Evolutionary conservation across 257 asterid genomes (phyloP), one percentile per base, ranked within the genome.

Genomic region (Solanum boliviense): DNA sequence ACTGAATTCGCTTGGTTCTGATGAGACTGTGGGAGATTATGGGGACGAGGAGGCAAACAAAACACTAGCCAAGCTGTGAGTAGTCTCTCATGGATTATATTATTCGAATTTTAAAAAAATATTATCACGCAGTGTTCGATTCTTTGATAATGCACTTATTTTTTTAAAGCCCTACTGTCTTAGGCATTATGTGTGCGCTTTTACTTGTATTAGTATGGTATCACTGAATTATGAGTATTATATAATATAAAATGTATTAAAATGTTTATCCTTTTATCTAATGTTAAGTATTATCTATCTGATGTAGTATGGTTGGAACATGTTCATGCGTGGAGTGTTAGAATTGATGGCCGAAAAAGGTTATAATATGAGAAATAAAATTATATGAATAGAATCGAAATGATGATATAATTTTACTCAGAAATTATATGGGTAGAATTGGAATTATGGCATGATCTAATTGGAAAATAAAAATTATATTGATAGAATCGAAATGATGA

Each of bases 61-160:
- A 39, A 78, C 41, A 38, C 52, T 70, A 18, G 90, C 97, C 21
- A 90, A 31, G 82, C 83, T 94, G 56, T 94, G 90, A 90, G 70
- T 23, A 3, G 70, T 60, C 13, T 60, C 1, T 60, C 56, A 21
- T 20, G 35, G 34, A 12, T 67, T 25, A 13, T 67, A 13, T 25
- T 25, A 25, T 25, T 25, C 31, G 5, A 27, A 67, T 6, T 67
- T 27, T 1, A 1, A 3, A 27, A 27, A 62, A 9, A 12, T 67
- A 25, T 67, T 25, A 67, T 5, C 29, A 0, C 2, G 2, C 0
- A 13, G 18, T 2, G 13, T 21, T 3, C 6, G 25, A 60, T 21
- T 9, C 9, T 16, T 16, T 0, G 0, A 18, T 0, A 52, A 16
- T 5, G 20, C 20, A 46, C 56, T 46, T 1, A 4, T 12, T 13